These are phyloP conservation scores for Fusarium poae DNA, from an alignment of 2,329 filamentous ascomycete species.

Conservation along the genomic window DNA sequence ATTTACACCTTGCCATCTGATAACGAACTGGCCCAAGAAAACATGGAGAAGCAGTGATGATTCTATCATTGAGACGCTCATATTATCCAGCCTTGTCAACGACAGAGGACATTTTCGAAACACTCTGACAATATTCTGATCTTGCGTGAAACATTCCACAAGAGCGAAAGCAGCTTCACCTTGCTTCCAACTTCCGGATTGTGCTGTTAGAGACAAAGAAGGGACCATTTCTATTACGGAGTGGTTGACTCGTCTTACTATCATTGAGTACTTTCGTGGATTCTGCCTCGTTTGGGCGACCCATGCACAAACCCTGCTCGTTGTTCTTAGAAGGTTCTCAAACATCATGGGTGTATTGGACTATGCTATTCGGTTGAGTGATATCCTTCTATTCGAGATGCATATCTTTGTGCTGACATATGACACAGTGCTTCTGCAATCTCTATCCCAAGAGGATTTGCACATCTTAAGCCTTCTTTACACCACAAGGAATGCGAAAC, in stretches of 20 bases:
- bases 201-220: background rate
- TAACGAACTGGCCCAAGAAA: background rate
- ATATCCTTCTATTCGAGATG: constrained; percentile 5
- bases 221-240: background rate
- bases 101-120: background rate
- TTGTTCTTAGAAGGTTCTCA: background rate
- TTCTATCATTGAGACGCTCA: background rate
- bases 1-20: background rate
- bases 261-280: background rate
- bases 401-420: background rate
- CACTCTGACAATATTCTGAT: background rate
- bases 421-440: background rate
- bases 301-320: constrained; percentile 13
- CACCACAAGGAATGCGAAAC: background rate
- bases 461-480: constrained; percentile 1
- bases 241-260: background rate
- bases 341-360: background rate
- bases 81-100: background rate
- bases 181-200: background rate
- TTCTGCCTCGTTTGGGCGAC: constrained; percentile 5
- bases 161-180: background rate
- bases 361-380: background rate
- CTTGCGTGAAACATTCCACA: background rate
- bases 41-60: background rate
- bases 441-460: background rate